These are phyloP conservation scores for Trichoderma endophyticum DNA, from an alignment of 2,329 filamentous ascomycete species.

Conservation along the genomic window DNA sequence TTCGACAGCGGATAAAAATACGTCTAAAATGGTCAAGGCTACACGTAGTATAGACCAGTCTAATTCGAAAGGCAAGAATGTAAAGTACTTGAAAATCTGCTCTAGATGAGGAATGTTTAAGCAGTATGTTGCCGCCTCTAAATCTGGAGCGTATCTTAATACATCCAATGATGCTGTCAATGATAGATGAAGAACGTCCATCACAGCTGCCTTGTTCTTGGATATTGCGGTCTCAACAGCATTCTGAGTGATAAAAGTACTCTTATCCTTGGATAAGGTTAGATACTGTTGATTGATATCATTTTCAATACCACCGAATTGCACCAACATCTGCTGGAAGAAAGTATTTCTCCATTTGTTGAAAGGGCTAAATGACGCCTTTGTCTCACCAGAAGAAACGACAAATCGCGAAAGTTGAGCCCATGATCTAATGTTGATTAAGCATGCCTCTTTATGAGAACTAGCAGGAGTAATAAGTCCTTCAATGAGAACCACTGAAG, in stretches of 20 bases:
- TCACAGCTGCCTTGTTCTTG: constrained; percentile 50
- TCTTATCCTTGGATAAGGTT: constrained; percentile 47
- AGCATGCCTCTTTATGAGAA: constrained; percentile 64
- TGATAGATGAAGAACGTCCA: constrained; percentile 51
- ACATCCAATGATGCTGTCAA: constrained; percentile 50
- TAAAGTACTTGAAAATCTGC: constrained; percentile 49
- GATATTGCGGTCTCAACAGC: constrained; percentile 49
- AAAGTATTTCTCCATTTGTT: constrained; percentile 52
- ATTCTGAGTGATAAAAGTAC: constrained; percentile 41
- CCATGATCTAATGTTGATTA: constrained; percentile 63
- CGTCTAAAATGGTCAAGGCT: constrained; percentile 46
- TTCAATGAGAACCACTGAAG: constrained; percentile 53
- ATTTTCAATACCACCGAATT: constrained; percentile 54
- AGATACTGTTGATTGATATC: constrained; percentile 56
- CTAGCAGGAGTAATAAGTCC: constrained; percentile 56
- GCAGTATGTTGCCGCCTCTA: constrained; percentile 47
- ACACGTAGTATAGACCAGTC: constrained; percentile 48
- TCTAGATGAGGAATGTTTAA: constrained; percentile 51
- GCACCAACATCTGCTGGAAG: constrained; percentile 55
- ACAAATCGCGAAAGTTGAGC: constrained; percentile 59
- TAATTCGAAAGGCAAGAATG: constrained; percentile 40
- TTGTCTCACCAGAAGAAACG: constrained; percentile 45
- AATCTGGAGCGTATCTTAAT: constrained; percentile 43
- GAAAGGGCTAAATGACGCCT: constrained; percentile 48
- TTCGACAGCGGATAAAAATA: constrained; percentile 46